Base-by-base conservation (phyloP, 352 stramenopile species). In the Globisporangium polare region DNA sequence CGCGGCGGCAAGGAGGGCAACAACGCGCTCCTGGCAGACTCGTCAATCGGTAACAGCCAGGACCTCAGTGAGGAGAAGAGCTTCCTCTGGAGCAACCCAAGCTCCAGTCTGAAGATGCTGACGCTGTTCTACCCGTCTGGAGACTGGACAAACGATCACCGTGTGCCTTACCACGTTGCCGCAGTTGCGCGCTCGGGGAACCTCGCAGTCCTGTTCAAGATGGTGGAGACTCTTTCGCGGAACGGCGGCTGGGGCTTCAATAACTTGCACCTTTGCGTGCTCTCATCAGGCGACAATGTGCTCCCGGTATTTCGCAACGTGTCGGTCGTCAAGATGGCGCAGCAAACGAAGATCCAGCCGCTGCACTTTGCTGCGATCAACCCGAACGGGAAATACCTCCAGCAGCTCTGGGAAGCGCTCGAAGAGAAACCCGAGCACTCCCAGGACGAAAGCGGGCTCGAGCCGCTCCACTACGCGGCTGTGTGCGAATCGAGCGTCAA, bases 311-410 rank as follows among this genome's bases (percentile, higher is more conserved):
- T 90, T 42, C 77, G 80, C 1, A 72, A 63, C 13, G 78, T 83
- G 15, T 92, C 82, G 2, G 75, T 78, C 1, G 72, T 83, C 59
- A 94, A 92, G 60, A 77, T 88, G 62, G 77, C 80, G 0, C 31
- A 74, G 20, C 66, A 85, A 35, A 86, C 79, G 4, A 71, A 73
- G 13, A 74, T 93, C 17, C 78, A 78, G 0, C 84, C 84, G 10
- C 57, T 94, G 10, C 84, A 94, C 45, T 62, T 94, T 26, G 82
- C 84, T 1, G 75, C 77, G 1, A 86, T 92, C 59, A 92, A 94
- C 29, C 75, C 84, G 3, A 87, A 90, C 39, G 74, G 60, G 0
- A 84, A 75, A 60, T 86, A 89, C 47, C 66, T 94, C 6, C 63
- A 84, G 29, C 56, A 65, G 17, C 60, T 94, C n/a, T 90, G 78